These are phyloP conservation scores for Starmerella etchellsii DNA, from an alignment of 805 yeast species.

Conservation along the genomic window DNA sequence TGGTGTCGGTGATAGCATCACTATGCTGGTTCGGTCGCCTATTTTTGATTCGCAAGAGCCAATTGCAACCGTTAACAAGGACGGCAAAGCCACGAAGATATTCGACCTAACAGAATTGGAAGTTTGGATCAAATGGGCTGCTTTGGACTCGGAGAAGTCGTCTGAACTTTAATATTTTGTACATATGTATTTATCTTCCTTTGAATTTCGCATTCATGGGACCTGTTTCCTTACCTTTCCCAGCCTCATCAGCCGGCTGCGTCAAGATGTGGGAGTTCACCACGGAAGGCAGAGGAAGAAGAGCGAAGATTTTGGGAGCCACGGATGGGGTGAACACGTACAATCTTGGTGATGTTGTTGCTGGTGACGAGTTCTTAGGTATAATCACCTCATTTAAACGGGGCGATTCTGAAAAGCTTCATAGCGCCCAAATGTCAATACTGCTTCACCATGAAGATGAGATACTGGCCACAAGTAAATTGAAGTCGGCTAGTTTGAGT, in stretches of 20 bases:
- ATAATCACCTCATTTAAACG: slow-evolving; percentile 5
- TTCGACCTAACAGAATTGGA: slow-evolving; percentile 28
- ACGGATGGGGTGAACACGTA: neutral
- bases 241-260: no score
- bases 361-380: slow-evolving; percentile 11
- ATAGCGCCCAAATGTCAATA: slow-evolving; percentile 8
- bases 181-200: neutral
- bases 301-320: slow-evolving; percentile 4
- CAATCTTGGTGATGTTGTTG: slow-evolving; percentile 10
- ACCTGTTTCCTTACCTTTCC: no score
- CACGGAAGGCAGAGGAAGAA: slow-evolving; percentile 12
- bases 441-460: neutral
- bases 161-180: no score
- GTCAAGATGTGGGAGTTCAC: slow-evolving; percentile 17
- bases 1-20: neutral
- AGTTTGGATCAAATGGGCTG: slow-evolving; percentile 27
- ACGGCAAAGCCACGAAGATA: slow-evolving; percentile 15
- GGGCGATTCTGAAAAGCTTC: slow-evolving; percentile 11
- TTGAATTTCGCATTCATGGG: no score
- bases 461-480: neutral
- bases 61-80: neutral
- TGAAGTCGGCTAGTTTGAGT: neutral
- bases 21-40: slow-evolving; percentile 7
- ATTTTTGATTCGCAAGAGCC: slow-evolving; percentile 5
- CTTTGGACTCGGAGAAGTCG: slow-evolving; percentile 1